These are phyloP conservation scores for Pseudonitzschia multistriata DNA, from an alignment of 108 stramenopile genomes.

Conservation along the genomic window DNA sequence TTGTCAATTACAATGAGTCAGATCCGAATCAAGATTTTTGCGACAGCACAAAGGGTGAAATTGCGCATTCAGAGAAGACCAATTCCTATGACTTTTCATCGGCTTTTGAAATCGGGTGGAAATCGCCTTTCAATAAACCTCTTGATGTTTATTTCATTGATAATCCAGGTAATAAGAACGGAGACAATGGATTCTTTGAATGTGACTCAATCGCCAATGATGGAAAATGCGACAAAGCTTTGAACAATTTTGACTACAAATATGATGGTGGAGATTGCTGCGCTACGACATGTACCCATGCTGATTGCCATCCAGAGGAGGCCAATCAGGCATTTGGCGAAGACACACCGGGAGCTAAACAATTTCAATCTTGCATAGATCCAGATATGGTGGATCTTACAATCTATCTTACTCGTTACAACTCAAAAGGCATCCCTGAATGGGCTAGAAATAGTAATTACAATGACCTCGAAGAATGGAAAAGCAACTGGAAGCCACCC, in stretches of 20 bases:
- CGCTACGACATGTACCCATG: background rate
- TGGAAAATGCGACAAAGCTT: background rate
- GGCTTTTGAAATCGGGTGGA: background rate
- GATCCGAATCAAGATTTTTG: no score
- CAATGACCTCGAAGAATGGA: background rate
- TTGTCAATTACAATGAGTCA: no score
- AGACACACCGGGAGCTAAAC: background rate
- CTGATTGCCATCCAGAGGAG: background rate
- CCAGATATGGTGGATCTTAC: background rate
- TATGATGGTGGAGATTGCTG: slow-evolving; percentile 8
- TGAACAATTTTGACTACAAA: background rate
- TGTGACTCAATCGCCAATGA: background rate
- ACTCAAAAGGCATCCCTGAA: background rate
- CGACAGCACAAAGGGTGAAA: background rate
- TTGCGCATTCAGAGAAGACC: background rate
- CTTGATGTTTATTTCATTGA: background rate
- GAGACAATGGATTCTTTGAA: background rate
- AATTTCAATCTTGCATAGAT: background rate
- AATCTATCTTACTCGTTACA: background rate
- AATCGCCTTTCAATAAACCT: background rate
- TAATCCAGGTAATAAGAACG: background rate
- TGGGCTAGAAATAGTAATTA: background rate
- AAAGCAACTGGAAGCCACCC: background rate
- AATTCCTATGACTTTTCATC: background rate
- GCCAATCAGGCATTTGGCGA: background rate